A percentile compares a stretch with the other conserved stretches of the same genome.
phyloP scores from a whole-genome alignment of 805 yeast species.

The Clavispora carvajalis region DNA sequence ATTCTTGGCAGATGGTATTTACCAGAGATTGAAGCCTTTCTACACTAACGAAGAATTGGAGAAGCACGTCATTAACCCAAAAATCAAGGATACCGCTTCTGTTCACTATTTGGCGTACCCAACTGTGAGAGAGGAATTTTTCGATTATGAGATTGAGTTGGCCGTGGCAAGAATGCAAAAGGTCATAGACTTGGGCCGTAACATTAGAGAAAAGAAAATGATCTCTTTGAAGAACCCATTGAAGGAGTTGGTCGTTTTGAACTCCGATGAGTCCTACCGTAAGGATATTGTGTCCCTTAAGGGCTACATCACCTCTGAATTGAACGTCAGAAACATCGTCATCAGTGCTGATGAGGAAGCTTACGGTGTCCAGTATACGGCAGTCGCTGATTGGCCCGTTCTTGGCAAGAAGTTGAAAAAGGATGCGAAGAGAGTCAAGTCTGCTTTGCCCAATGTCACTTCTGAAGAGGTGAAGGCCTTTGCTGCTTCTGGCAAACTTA shows the following conservation, averaged over 20 bases:
- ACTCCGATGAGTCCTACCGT: conserved; percentile 69
- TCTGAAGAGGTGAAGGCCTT: conserved; percentile 79
- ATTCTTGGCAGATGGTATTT: conserved; percentile 85
- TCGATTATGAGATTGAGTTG: conserved; percentile 76
- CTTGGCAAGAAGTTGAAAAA: conserved; percentile 95
- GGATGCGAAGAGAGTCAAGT: conserved; percentile 91
- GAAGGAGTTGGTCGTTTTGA: conserved; percentile 79
- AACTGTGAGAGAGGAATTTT: conserved; percentile 68
- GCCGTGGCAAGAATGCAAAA: conserved; percentile 95
- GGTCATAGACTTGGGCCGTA: conserved; percentile 94
- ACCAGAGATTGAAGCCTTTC: conserved; percentile 62
- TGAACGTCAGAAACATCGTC: conserved; percentile 82
- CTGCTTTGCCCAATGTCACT: conserved; percentile 76
- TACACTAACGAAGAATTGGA: conserved; percentile 57
- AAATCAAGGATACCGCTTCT: conserved; percentile 61
- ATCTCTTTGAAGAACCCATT: conserved; percentile 94
- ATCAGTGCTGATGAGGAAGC: conserved; percentile 87
- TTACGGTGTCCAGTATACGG: conserved; percentile 88
- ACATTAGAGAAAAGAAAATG: conserved; percentile 91
- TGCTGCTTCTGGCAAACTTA: conserved; percentile 64
- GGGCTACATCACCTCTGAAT: conserved; percentile 80
- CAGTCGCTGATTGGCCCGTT: conserved; percentile 98
- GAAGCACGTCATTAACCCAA: conserved; percentile 32
- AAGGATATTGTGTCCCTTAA: conserved; percentile 73
- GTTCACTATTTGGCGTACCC: conserved; percentile 96